Base-by-base conservation (phyloP, 306 rosid genomes). In the Dicorynia guianensis region DNA sequence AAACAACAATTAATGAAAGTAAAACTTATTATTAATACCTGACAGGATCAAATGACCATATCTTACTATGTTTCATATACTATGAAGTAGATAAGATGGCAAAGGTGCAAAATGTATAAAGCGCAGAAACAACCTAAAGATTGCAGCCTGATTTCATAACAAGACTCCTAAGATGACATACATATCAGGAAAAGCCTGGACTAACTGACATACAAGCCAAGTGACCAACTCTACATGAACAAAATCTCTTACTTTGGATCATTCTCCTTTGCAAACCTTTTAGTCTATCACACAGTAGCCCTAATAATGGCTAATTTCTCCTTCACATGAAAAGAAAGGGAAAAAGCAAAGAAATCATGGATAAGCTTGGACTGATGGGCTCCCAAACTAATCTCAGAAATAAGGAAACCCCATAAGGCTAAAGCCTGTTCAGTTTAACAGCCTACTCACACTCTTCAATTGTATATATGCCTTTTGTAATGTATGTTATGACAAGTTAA, bases 41-140 rank as follows among this genome's bases (percentile, higher is more conserved):
- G 30, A 25, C n/a, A 61, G 68, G 67, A 66, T 78, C 50, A 72
- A 74, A 4, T 15, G 63, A 80, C 40, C 52, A 36, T 15, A 61
- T 6, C 10, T 5, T 61, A 3, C 30, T 4, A 20, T 33, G 42
- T 56, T 56, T 33, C 19, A 44, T 44, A 20, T 25, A 25, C 30
- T 25, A 25, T 25, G 30, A 25, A 25, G 30, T 25, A 25, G 2
- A 25, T 25, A 25, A 25, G 30, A 25, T 25, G 57, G 30, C 13
- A 25, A 7, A 13, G 57, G 14, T 39, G 14, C 30, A 46, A 25
- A 19, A 44, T 19, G 6, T 5, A 46, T n/a, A 44, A 43, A 8
- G 1, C 9, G 11, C 13, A 8, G 12, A 43, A 12, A 43, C 48
- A 43, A 11, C 11, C 11, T 44, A 19, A 42, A 44, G 55, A 43